Evolutionary conservation across 306 rosid genomes (phyloP), one percentile per base, ranked within the genome.

Genomic region (Adenanthera pavonina): DNA sequence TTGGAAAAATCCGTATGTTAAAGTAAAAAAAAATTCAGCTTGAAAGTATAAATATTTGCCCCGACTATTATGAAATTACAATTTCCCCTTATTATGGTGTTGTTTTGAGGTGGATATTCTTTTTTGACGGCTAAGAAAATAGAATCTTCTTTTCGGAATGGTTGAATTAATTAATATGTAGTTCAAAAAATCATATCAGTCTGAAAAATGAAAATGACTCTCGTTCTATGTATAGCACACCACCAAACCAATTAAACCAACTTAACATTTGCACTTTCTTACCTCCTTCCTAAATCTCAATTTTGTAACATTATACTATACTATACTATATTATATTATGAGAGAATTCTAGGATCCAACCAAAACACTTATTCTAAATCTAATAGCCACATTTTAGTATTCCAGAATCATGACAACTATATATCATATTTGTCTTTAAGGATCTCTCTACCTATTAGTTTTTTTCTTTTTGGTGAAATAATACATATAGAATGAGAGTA

Each of bases 261-360:
- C 30, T 25, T 25, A 66, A 62, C 54, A 20, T 20, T 41, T 61
- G 74, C 82, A 82, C 59, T 60, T 82, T 20, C 89, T 43, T 8
- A 8, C 84, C 62, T 79, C 77, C 84, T 86, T 86, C 89, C 86
- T 75, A 36, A 7, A 61, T 11, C 30, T 25, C 30, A 25, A 25
- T n/a, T n/a, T n/a, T n/a, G n/a, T n/a, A n/a, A n/a, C n/a, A n/a
- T 25, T 25, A 25, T 25, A 25, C 30, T 25, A 25, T 25, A 25
- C 30, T 25, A 25, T 25, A 25, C 1, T 25, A 25, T 25, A 25
- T 25, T 25, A 25, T 25, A 25, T 25, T 25, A 25, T 1, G 30
- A 0, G 70, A 2, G 25, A 68, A 25, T 85, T 60, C 81, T 60
- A 56, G 81, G 44, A 34, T 64, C 11, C 25, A 6, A 0, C 25